Conservation (phyloP, 2,329 filamentous ascomycete genomes). For the Hypomyces perniciosus region DNA sequence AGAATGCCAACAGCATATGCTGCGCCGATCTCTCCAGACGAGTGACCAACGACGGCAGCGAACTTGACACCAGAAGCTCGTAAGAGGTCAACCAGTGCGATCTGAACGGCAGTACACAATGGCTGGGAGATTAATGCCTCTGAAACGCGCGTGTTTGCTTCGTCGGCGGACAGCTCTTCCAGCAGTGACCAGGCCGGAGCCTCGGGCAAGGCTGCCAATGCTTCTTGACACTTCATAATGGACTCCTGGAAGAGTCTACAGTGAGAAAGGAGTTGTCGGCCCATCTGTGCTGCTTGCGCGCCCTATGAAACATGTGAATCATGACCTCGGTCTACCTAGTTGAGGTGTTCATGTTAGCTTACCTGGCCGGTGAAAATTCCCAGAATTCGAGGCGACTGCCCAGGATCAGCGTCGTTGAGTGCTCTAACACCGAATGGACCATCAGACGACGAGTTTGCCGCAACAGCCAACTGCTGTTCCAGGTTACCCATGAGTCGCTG, state of each 20-base stretch:
- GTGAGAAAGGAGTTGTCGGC: not conserved
- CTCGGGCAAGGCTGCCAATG: not conserved
- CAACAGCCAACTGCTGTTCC: not conserved
- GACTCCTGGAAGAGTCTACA: not conserved
- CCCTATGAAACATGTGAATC: not conserved
- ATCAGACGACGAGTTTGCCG: not conserved
- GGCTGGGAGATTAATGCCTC: conserved; percentile 25
- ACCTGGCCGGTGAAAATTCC: conserved; percentile 28
- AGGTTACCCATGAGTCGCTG: not conserved
- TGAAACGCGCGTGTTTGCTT: not conserved
- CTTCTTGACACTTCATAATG: not conserved
- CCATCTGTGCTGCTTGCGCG: not conserved
- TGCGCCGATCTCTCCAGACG: conserved; percentile 44
- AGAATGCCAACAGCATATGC: conserved; percentile 43
- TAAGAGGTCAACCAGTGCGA: conserved; percentile 25
- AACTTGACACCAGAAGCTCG: conserved; percentile 26
- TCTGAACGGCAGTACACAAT: conserved; percentile 24
- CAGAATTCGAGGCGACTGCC: not conserved
- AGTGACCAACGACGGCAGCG: conserved; percentile 39
- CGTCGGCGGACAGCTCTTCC: not conserved
- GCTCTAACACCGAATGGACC: not conserved
- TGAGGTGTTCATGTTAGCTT: conserved; percentile 15
- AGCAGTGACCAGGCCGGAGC: conserved; percentile 2
- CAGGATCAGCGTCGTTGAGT: not conserved
- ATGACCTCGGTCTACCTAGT: not conserved